Base-by-base conservation (phyloP, 495 filamentous ascomycete species). In the Pseudotulostoma volvatum region DNA sequence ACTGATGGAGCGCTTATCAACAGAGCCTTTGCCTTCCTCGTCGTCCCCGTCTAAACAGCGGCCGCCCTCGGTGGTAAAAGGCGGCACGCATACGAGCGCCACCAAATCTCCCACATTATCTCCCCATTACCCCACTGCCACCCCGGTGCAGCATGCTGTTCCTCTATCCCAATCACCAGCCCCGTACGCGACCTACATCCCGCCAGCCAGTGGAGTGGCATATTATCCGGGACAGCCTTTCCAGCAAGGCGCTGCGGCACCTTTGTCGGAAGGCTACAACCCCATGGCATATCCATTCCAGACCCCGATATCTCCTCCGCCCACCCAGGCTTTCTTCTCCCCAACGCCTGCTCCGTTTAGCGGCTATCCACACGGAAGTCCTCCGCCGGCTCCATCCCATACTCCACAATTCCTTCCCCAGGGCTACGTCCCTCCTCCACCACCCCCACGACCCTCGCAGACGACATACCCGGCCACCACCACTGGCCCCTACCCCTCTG, bases 1-100 rank as follows among this genome's bases (percentile, higher is more conserved):
- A 36, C 61, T 96, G 36, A 96, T 97, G 90, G 90, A 95, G 51
- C 79, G 90, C 39, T 84, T 96, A 66, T 84, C 87, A 9, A 78
- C 88, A 55, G 80, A 85, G 40, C 67, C 71, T 7, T 65, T 65
- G 18, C 44, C 52, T 33, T 53, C 69, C 0, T 60, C 64, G 18
- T 52, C 59, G 13, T 56, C 66, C 23, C 56, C 57, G 14, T 54
- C 59, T 17, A 54, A 59, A 38, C 47, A 50, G 34, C 40, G 65
- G 44, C 44, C 59, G 42, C 42, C 67, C 43, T 44, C 66, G 56
- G 34, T 63, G 61, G n/a, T n/a, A n/a, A n/a, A n/a, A n/a, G n/a
- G n/a, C n/a, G n/a, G n/a, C n/a, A 48, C 66, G 55, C 42, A 63
- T 57, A 43, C 74, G 57, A 33, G 64, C 51, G 44, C 58, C 53